A percentile compares a stretch with the other conserved stretches of the same genome.
phyloP scores from a whole-genome alignment of 2,329 filamentous ascomycete species.

The Cytospora paraplurivora region DNA sequence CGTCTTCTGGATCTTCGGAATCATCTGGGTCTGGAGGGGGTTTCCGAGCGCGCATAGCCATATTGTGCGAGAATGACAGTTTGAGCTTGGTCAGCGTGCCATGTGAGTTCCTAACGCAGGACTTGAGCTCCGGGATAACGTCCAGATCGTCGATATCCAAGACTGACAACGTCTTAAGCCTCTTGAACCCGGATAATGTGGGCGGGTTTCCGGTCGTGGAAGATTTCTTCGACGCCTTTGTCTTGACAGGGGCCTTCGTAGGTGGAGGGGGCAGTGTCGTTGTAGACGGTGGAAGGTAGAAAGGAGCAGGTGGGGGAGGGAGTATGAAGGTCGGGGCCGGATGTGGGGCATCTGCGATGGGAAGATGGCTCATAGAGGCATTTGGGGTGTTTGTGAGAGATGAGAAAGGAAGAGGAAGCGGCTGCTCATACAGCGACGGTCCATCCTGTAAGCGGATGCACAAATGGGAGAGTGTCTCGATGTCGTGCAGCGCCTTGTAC shows the following conservation, averaged over 20 bases:
- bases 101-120: slow-evolving; percentile 57
- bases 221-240: slow-evolving; percentile 39
- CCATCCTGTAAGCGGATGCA: slow-evolving; percentile 62
- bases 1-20: slow-evolving; percentile 54
- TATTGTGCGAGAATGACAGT: slow-evolving; percentile 58
- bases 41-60: slow-evolving; percentile 52
- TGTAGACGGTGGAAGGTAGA: slow-evolving; percentile 34
- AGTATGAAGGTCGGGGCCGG: slow-evolving; percentile 30
- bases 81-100: slow-evolving; percentile 56
- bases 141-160: slow-evolving; percentile 64
- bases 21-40: slow-evolving; percentile 44
- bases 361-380: slow-evolving; percentile 28
- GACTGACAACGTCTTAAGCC: slow-evolving; percentile 54
- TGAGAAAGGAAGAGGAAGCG: slow-evolving; percentile 48
- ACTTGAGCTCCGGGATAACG: slow-evolving; percentile 56
- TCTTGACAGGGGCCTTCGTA: slow-evolving; percentile 42
- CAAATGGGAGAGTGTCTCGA: slow-evolving; percentile 53
- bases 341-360: slow-evolving; percentile 25
- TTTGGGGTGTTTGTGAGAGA: slow-evolving; percentile 29
- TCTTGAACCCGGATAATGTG: slow-evolving; percentile 60
- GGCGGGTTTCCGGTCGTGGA: slow-evolving; percentile 44
- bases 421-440: slow-evolving; percentile 54
- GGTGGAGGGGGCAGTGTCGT: slow-evolving; percentile 37
- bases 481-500: slow-evolving; percentile 58
- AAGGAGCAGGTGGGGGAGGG: slow-evolving; percentile 29